Conservation (phyloP, 2,329 filamentous ascomycete genomes). For the Bipolaris oryzae region DNA sequence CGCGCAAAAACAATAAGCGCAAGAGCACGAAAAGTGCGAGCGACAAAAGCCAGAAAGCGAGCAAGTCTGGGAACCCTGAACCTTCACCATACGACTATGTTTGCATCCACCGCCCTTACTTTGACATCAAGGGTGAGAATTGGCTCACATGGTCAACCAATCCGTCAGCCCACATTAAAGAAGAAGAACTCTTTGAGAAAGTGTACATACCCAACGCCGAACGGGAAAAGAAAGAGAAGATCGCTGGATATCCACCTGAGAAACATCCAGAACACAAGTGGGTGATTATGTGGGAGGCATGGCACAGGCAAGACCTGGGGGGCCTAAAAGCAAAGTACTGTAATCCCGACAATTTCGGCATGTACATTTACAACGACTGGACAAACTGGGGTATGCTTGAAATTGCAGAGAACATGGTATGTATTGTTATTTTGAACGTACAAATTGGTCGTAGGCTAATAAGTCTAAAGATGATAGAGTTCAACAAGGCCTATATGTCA, state of each 20-base stretch:
- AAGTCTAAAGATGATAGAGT: slow-evolving; percentile 18
- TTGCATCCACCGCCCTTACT: slow-evolving; percentile 22
- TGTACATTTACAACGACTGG: slow-evolving; percentile 24
- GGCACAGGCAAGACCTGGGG: slow-evolving; percentile 10
- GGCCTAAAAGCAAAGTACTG: slow-evolving; percentile 17
- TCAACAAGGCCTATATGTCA: slow-evolving; percentile 17
- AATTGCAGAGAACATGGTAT: slow-evolving; percentile 21
- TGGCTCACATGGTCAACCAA: slow-evolving; percentile 6
- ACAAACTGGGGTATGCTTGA: slow-evolving; percentile 21
- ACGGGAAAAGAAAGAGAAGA: slow-evolving; percentile 7
- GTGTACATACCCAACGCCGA: slow-evolving; percentile 14
- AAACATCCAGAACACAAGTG: slow-evolving; percentile 25
- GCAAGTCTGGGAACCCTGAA: too few relatives aligned
- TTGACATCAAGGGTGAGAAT: slow-evolving; percentile 18
- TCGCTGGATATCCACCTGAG: too few relatives aligned
- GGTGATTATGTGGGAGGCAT: slow-evolving; percentile 26
- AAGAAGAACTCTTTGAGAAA: slow-evolving; percentile 3
- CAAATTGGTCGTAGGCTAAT: not conserved
- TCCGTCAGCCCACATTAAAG: slow-evolving; percentile 4
- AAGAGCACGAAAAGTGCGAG: not conserved
- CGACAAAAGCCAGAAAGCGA: not conserved
- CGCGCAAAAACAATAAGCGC: slow-evolving; percentile 3
- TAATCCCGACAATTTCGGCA: slow-evolving; percentile 19
- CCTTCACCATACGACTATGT: slow-evolving; percentile 22
- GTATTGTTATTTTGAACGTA: not conserved